Conservation (phyloP, 768 basidiomycete species). For the Trametes maxima region DNA sequence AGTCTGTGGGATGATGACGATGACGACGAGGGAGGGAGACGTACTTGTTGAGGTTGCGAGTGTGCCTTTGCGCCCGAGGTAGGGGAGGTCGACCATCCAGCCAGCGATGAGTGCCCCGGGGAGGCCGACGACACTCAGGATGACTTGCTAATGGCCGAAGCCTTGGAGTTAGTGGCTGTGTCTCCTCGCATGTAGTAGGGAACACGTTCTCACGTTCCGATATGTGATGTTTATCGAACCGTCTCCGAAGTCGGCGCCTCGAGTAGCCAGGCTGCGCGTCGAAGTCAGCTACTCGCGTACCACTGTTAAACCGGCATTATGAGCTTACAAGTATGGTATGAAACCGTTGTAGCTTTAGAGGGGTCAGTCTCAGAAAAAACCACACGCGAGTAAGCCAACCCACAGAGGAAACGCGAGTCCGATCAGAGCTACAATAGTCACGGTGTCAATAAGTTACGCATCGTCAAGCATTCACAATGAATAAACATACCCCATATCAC, state of each 20-base stretch:
- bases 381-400: slow-evolving; percentile 25
- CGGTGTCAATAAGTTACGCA: too few species aligned
- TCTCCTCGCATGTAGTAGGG: too few species aligned
- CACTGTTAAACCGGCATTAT: not conserved
- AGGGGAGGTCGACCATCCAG: slow-evolving; percentile 51
- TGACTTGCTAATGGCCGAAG: slow-evolving; percentile 46
- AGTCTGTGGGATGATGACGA: too few species aligned
- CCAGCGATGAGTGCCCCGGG: slow-evolving; percentile 61
- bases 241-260: slow-evolving; percentile 72
- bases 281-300: not conserved
- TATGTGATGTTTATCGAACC: slow-evolving; percentile 72
- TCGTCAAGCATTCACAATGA: too few species aligned
- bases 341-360: slow-evolving; percentile 49
- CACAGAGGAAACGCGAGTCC: slow-evolving; percentile 76
- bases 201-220: slow-evolving; percentile 54
- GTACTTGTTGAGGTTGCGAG: slow-evolving; percentile 51
- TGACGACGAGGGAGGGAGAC: slow-evolving; percentile 11
- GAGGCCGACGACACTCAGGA: slow-evolving; percentile 57
- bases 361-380: not conserved
- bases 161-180: not conserved
- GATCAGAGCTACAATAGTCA: slow-evolving; percentile 57
- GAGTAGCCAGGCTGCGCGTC: slow-evolving; percentile 52
- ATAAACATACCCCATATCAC: slow-evolving; percentile 52
- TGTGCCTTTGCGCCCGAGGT: slow-evolving; percentile 56
- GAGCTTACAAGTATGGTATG: slow-evolving; percentile 52